A percentile compares a stretch with the other conserved stretches of the same genome.
phyloP scores from a whole-genome alignment of 1,284 basidiomycete species.

The Lignosus rhinocerotis region DNA sequence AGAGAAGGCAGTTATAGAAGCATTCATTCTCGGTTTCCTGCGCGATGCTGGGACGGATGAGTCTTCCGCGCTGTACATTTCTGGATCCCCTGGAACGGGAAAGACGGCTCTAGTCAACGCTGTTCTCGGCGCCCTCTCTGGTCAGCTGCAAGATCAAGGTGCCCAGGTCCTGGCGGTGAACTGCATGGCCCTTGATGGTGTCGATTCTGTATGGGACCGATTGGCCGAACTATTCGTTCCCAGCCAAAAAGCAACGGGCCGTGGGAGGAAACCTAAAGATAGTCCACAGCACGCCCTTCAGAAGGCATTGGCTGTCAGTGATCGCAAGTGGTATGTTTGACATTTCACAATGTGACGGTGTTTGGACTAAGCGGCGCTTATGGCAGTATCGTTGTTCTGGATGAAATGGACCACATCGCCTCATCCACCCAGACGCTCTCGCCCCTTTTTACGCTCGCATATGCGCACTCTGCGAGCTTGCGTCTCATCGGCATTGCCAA shows the following conservation, averaged over 20 bases:
- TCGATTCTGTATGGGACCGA: conserved; percentile 72
- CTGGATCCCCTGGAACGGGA: conserved; percentile 78
- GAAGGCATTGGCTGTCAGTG: conserved; percentile 38
- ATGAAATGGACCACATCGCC: conserved; percentile 78
- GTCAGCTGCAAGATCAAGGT: conserved; percentile 38
- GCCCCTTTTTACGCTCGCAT: conserved; percentile 64
- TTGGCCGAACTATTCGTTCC: conserved; percentile 57
- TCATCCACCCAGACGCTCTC: conserved; percentile 55
- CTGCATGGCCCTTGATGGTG: conserved; percentile 70
- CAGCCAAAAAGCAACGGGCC: conserved; percentile 38
- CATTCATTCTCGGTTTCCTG: conserved; percentile 59
- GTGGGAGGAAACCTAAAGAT: conserved; percentile 30
- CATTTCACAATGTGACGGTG: not conserved
- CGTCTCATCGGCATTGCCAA: conserved; percentile 81
- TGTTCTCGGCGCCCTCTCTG: conserved; percentile 44
- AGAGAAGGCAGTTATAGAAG: conserved; percentile 56
- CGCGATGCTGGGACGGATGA: conserved; percentile 31
- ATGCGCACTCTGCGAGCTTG: conserved; percentile 47
- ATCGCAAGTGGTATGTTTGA: conserved; percentile 59
- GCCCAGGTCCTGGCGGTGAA: conserved; percentile 62
- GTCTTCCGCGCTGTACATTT: conserved; percentile 64
- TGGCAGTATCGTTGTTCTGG: conserved; percentile 67
- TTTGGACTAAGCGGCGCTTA: not conserved
- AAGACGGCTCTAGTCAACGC: conserved; percentile 80
- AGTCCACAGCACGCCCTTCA: conserved; percentile 45